These are phyloP conservation scores for Globisporangium middletonii DNA, from an alignment of 352 stramenopile species.

Conservation along the genomic window DNA sequence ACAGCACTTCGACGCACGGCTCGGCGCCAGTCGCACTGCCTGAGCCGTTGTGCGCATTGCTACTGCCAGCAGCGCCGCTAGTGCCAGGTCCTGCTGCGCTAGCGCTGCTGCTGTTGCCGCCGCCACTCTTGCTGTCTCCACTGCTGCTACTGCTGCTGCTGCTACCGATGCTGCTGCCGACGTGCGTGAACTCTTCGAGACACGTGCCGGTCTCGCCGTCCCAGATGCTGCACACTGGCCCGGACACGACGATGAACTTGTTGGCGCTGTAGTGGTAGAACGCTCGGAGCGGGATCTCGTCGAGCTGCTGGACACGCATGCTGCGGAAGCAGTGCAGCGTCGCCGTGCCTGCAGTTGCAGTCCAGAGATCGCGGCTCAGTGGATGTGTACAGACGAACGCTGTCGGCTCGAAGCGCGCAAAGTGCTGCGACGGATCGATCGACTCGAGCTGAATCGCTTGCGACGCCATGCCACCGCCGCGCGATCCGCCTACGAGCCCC, in stretches of 20 bases:
- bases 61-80: neutral
- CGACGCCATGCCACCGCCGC: slow-evolving; percentile 18
- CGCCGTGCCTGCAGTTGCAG: slow-evolving; percentile 33
- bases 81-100: slow-evolving; percentile 8
- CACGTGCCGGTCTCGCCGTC: slow-evolving; percentile 51
- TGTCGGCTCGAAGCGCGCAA: slow-evolving; percentile 45
- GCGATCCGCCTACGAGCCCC: neutral
- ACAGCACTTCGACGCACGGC: slow-evolving; percentile 33
- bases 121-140: neutral
- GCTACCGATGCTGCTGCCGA: slow-evolving; percentile 19
- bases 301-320: slow-evolving; percentile 53
- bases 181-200: slow-evolving; percentile 48
- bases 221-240: slow-evolving; percentile 64
- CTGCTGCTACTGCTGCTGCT: neutral
- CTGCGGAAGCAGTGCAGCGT: slow-evolving; percentile 56
- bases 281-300: slow-evolving; percentile 59
- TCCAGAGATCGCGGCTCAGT: slow-evolving; percentile 54
- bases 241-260: slow-evolving; percentile 57
- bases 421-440: slow-evolving; percentile 45
- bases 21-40: slow-evolving; percentile 14
- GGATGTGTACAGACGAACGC: slow-evolving; percentile 54
- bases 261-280: slow-evolving; percentile 74
- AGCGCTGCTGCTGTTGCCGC: slow-evolving; percentile 1
- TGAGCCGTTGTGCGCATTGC: slow-evolving; percentile 15
- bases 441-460: slow-evolving; percentile 64